These are phyloP conservation scores for Melanomma pulvis-pyrius DNA, from an alignment of 495 filamentous ascomycete genomes.

Conservation along the genomic window DNA sequence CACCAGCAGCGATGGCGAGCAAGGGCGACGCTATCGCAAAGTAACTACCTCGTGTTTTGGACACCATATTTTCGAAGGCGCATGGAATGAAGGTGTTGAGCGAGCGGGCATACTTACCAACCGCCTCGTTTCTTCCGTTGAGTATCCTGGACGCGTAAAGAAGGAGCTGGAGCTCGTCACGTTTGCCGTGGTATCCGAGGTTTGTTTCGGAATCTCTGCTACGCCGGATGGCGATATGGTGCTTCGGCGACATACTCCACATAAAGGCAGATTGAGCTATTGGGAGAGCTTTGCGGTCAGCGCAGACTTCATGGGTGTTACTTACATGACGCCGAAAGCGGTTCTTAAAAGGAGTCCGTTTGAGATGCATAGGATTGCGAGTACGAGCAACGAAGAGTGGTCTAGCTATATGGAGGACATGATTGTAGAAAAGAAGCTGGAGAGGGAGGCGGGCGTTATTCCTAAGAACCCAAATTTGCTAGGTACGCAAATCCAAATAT, in stretches of 20 bases:
- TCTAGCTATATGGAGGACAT: background rate
- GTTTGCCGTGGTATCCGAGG: background rate
- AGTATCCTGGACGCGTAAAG: background rate
- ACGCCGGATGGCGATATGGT: background rate
- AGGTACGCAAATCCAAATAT: background rate
- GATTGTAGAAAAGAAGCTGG: background rate
- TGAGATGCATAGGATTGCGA: background rate
- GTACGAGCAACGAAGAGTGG: background rate
- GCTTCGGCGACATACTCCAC: background rate
- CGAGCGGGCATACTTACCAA: background rate
- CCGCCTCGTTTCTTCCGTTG: background rate
- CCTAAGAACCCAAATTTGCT: background rate
- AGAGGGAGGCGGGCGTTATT: background rate
- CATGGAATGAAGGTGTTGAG: background rate
- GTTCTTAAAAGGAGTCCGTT: background rate
- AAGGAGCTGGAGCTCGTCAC: conserved; percentile 1
- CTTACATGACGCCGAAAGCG: background rate
- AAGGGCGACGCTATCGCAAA: background rate
- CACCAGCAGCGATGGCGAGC: background rate
- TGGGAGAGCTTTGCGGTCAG: background rate
- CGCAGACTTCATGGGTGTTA: background rate
- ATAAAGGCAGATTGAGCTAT: background rate
- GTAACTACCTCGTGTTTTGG: background rate
- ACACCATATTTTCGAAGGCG: background rate
- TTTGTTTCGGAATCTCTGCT: background rate